A percentile compares a stretch with the other conserved stretches of the same genome.
phyloP scores from a whole-genome alignment of 2,329 filamentous ascomycete species.

The Arachnopeziza araneosa region DNA sequence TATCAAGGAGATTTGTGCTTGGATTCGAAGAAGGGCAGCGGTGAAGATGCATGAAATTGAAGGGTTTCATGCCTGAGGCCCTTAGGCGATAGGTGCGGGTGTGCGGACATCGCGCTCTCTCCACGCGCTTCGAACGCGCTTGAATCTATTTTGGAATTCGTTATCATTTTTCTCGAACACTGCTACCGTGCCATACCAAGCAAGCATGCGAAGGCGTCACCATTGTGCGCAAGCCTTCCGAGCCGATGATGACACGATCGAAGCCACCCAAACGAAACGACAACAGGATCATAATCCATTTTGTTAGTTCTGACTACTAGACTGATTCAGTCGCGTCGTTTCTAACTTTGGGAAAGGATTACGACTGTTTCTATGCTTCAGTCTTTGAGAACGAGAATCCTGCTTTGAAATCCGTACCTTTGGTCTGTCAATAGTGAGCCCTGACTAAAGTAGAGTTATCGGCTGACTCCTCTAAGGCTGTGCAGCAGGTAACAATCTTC shows the following conservation, averaged over 20 bases:
- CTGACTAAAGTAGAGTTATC: background rate
- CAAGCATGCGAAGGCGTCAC: slow-evolving; percentile 8
- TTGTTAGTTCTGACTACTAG: slow-evolving; percentile 44
- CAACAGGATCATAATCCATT: slow-evolving; percentile 41
- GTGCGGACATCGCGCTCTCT: too few relatives aligned
- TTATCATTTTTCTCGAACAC: background rate
- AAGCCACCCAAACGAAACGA: slow-evolving; percentile 13
- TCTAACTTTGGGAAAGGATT: slow-evolving; percentile 48
- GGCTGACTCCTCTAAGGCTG: slow-evolving; percentile 25
- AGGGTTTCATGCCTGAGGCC: too few relatives aligned
- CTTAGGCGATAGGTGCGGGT: too few relatives aligned
- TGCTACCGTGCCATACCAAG: background rate
- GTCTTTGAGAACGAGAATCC: slow-evolving; percentile 77
- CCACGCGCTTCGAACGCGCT: too few relatives aligned
- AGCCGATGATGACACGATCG: slow-evolving; percentile 5
- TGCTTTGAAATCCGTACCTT: slow-evolving; percentile 61
- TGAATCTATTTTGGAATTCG: too few relatives aligned
- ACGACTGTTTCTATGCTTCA: slow-evolving; percentile 92
- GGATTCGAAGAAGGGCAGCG: too few relatives aligned
- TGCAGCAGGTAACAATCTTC: slow-evolving; percentile 26
- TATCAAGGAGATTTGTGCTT: too few relatives aligned
- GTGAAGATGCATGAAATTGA: too few relatives aligned
- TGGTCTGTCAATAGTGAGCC: slow-evolving; percentile 59
- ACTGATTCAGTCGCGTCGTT: background rate
- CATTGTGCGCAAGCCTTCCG: slow-evolving; percentile 5